These are phyloP conservation scores for Pseudogymnoascus sp. DNA, from an alignment of 2,329 filamentous ascomycete genomes.

Conservation along the genomic window DNA sequence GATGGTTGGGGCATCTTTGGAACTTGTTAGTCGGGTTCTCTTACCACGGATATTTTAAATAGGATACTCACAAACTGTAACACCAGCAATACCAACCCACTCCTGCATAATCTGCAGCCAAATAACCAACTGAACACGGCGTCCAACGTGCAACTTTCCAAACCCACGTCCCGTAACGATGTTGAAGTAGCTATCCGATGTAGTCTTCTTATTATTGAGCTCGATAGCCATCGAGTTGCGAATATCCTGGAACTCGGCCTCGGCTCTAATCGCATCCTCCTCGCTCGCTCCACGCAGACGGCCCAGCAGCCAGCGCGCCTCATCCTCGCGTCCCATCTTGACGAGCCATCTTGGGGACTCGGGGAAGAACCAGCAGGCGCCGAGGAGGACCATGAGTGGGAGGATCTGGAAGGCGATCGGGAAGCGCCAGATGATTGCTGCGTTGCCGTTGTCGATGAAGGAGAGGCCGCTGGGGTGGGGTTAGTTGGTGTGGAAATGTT, in stretches of 20 bases:
- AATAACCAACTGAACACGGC: conserved; percentile 60
- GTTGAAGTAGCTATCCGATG: conserved; percentile 42
- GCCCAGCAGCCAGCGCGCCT: conserved; percentile 57
- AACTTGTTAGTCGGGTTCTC: not conserved
- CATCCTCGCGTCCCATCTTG: conserved; percentile 57
- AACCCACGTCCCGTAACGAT: conserved; percentile 16
- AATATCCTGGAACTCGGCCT: conserved; percentile 62
- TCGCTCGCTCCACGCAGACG: conserved; percentile 53
- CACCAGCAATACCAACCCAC: conserved; percentile 62
- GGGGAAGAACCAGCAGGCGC: conserved; percentile 56
- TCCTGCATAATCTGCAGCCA: conserved; percentile 67
- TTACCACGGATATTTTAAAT: not conserved
- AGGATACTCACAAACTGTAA: conserved; percentile 46
- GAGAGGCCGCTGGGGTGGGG: conserved; percentile 40
- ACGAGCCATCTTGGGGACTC: conserved; percentile 62
- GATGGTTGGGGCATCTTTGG: conserved; percentile 32
- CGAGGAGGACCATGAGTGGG: conserved; percentile 50
- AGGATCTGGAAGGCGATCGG: conserved; percentile 64
- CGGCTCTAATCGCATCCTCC: conserved; percentile 44
- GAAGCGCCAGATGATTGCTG: conserved; percentile 57
- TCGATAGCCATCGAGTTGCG: conserved; percentile 55
- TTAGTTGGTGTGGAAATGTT: conserved; percentile 12
- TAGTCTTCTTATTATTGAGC: conserved; percentile 41
- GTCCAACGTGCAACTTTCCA: conserved; percentile 54
- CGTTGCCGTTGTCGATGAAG: conserved; percentile 50